Evolutionary conservation across 2,329 filamentous ascomycete species (phyloP).

Genomic region (Botryotinia narcissicola): DNA sequence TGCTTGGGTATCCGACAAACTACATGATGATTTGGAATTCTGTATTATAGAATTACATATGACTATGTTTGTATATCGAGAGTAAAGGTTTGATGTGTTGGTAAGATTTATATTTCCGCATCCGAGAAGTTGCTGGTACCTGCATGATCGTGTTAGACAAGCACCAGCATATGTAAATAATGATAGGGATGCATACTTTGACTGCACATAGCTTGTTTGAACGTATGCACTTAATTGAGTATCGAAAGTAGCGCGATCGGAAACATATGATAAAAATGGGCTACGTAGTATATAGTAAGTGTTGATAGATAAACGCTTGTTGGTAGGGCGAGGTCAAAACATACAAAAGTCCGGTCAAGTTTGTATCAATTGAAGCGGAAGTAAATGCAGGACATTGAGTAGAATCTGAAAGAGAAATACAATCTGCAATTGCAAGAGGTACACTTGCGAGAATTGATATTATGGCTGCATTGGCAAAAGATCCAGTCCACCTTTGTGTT

Average conservation of each 20-base stretch:
- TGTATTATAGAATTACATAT: conserved; percentile 94
- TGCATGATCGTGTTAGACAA: conserved; percentile 45
- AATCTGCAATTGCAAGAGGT: conserved; percentile 36
- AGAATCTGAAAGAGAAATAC: conserved; percentile 70
- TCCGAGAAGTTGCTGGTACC: conserved; percentile 78
- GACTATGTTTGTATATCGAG: conserved; percentile 86
- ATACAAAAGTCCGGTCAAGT: conserved; percentile 63
- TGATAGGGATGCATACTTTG: conserved; percentile 59
- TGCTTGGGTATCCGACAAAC: conserved; percentile 60
- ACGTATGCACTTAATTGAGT: conserved; percentile 70
- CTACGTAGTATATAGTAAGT: conserved; percentile 46
- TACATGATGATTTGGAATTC: conserved; percentile 72
- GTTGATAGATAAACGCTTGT: conserved; percentile 17
- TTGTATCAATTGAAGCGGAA: conserved; percentile 62
- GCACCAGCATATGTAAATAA: conserved; percentile 7
- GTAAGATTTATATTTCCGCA: conserved; percentile 74
- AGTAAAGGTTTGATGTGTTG: conserved; percentile 80
- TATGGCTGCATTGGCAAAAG: conserved; percentile 32
- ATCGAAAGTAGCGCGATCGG: conserved; percentile 75
- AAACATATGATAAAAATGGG: conserved; percentile 82
- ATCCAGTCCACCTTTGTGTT: conserved; percentile 26
- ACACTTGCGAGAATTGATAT: conserved; percentile 35
- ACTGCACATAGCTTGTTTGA: conserved; percentile 67
- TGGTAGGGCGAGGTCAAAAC: conserved; percentile 38
- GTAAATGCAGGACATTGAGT: conserved; percentile 70